phyloP scores from a whole-genome alignment of 2,329 filamentous ascomycete species.

The Purpureocillium lavendulum region DNA sequence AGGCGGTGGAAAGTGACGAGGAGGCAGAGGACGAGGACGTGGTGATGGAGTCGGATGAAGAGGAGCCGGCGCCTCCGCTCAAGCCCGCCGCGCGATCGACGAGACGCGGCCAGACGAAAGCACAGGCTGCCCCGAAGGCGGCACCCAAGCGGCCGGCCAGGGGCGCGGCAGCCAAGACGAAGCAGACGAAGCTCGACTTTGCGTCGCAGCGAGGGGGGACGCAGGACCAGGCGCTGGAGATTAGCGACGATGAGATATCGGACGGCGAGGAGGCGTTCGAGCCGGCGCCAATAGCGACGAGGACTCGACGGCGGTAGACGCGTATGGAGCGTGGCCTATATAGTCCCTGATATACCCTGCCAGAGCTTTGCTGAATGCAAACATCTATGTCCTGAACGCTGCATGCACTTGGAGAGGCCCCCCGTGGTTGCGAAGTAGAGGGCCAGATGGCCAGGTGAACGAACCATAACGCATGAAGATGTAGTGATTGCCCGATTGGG shows the following conservation, averaged over 20 bases:
- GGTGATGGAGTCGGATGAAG: conserved; percentile 45
- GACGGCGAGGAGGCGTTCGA: conserved; percentile 52
- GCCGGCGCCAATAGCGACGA: conserved; percentile 31
- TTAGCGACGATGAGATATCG: conserved; percentile 58
- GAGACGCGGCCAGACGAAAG: conserved; percentile 3
- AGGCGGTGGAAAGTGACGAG: conserved; percentile 23
- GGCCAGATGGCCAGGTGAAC: too few relatives aligned
- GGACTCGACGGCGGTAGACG: conserved; percentile 20
- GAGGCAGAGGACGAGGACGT: conserved; percentile 42
- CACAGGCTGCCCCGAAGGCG: conserved; percentile 9
- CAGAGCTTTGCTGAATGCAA: too few relatives aligned
- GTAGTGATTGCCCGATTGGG: too few relatives aligned
- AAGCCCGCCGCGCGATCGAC: conserved; percentile 26
- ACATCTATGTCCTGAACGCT: too few relatives aligned
- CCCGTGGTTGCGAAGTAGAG: too few relatives aligned
- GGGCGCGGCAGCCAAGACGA: conserved; percentile 11
- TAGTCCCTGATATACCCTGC: neutral
- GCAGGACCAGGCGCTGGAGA: conserved; percentile 43
- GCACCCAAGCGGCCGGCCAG: conserved; percentile 8
- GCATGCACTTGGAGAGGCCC: too few relatives aligned
- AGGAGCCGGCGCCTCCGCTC: conserved; percentile 28
- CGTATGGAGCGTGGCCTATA: conserved; percentile 1
- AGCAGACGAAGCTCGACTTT: conserved; percentile 25
- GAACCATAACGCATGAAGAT: too few relatives aligned
- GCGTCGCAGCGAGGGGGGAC: conserved; percentile 31